Conservation (phyloP, 495 filamentous ascomycete genomes). For the Hypoxylon cercidicola region DNA sequence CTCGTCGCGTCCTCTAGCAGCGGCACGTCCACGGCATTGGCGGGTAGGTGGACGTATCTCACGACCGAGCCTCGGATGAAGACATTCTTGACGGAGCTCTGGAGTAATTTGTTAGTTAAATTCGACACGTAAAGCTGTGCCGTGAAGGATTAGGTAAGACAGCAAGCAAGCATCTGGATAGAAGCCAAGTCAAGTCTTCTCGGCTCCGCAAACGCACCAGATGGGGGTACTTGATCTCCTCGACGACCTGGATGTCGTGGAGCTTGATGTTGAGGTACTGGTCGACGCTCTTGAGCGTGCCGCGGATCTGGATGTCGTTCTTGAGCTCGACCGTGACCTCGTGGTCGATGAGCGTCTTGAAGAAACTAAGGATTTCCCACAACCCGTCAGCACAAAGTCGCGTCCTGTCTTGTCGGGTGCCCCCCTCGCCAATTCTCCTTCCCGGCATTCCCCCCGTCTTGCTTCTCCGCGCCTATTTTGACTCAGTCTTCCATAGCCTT, state of each 20-base stretch:
- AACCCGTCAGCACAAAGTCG: constrained; percentile 9
- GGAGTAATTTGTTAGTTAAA: constrained; percentile 10
- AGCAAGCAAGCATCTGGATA: background rate
- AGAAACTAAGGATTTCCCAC: constrained; percentile 74
- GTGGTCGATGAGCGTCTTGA: constrained; percentile 99
- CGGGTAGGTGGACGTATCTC: constrained; percentile 91
- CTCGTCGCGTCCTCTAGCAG: constrained; percentile 95
- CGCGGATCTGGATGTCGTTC: constrained; percentile 96
- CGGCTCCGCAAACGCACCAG: constrained; percentile 65
- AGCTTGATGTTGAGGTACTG: constrained; percentile 99
- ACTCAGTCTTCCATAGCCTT: too few relatives aligned
- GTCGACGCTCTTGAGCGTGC: constrained; percentile 94
- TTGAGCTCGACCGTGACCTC: constrained; percentile 97
- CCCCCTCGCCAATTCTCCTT: background rate
- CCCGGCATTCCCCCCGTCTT: too few relatives aligned
- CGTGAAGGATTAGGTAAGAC: background rate
- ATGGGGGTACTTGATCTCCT: constrained; percentile 93
- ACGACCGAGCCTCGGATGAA: constrained; percentile 98
- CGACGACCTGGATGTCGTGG: constrained; percentile 90
- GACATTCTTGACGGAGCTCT: constrained; percentile 93
- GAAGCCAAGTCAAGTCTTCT: too few relatives aligned
- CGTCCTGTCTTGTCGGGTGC: constrained; percentile 1
- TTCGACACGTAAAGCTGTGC: too few relatives aligned
- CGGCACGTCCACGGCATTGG: constrained; percentile 86
- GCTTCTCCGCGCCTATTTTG: too few relatives aligned